A percentile compares a stretch with the other conserved stretches of the same genome.
Evolutionary conservation across 805 yeast genomes (phyloP).

Genomic region (Candida patagonica): DNA sequence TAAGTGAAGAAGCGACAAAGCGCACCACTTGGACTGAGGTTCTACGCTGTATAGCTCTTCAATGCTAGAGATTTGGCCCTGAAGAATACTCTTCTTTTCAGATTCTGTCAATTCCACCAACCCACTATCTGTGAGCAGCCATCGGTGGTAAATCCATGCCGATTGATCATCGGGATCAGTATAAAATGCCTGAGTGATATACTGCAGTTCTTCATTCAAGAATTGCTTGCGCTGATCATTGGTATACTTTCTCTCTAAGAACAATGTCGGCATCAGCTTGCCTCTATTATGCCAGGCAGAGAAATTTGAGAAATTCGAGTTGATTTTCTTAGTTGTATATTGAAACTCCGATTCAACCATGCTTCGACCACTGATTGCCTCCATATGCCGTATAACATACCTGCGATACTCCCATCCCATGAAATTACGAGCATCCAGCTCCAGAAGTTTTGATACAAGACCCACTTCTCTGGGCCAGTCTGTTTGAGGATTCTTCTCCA

Average conservation of each 20-base stretch:
- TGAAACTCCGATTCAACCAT: slow-evolving; percentile 49
- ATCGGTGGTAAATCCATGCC: slow-evolving; percentile 79
- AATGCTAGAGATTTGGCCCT: slow-evolving; percentile 39
- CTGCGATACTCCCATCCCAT: slow-evolving; percentile 97
- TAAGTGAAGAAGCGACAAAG: slow-evolving; percentile 48
- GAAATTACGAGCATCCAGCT: slow-evolving; percentile 71
- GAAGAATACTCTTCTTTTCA: slow-evolving; percentile 33
- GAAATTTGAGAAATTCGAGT: slow-evolving; percentile 78
- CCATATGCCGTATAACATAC: slow-evolving; percentile 40
- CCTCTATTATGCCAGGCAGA: slow-evolving; percentile 95
- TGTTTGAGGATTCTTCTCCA: slow-evolving; percentile 42
- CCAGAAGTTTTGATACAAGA: slow-evolving; percentile 59
- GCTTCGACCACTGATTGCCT: slow-evolving; percentile 21
- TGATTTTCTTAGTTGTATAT: slow-evolving; percentile 71
- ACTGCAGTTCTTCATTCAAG: slow-evolving; percentile 49
- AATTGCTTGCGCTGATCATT: slow-evolving; percentile 25
- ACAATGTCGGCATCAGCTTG: slow-evolving; percentile 42
- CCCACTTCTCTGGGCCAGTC: slow-evolving; percentile 65
- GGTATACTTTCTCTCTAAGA: slow-evolving; percentile 1
- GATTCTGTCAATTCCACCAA: slow-evolving; percentile 23
- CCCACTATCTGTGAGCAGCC: slow-evolving; percentile 46
- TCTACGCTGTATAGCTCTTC: slow-evolving; percentile 66
- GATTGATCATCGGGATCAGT: slow-evolving; percentile 94
- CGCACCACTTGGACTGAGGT: slow-evolving; percentile 64
- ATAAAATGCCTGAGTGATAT: slow-evolving; percentile 74